Evolutionary conservation across 305 asterid genomes (phyloP), one percentile per base, ranked within the genome.

Genomic region (Lippia alba): DNA sequence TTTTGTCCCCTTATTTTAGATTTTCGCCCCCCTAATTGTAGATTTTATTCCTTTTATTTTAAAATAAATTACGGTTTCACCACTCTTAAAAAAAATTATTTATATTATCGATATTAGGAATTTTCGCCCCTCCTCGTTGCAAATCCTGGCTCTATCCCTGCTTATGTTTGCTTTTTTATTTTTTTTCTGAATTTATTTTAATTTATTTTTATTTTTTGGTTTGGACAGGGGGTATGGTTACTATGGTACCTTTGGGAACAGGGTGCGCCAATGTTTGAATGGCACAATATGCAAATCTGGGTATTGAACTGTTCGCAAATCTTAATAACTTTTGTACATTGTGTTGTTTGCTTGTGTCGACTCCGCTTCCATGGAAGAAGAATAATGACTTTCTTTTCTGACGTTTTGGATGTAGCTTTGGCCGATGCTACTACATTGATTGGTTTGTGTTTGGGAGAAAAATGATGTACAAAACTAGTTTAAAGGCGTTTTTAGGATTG

Each of bases 241-340:
- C 69, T 14, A 14, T 67, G 70, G 78, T 76, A 71, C 82, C 69
- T 73, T 71, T 76, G 30, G 1, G 30, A 24, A 24, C 30, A 24
- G 30, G 30, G 30, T 24, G 72, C 61, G 59, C 60, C 64, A 69
- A 72, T 64, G 72, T 78, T 78, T 70, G 74, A 83, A 75, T 39
- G 69, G 68, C 66, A 64, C 76, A 57, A 51, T 74, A 57, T 73
- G 83, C 78, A 68, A 73, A 76, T 80, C 45, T 82, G 87, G 84
- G 34, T 77, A 78, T 61, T 75, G 44, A 66, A 69, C 79, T 57
- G 71, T 65, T 77, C 82, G 80, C 74, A 81, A 61, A 50, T 76
- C 76, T 69, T 70, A 54, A n/a, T 76, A 71, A 69, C 73, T 67
- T 67, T 77, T 72, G 74, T 72, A 64, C 83, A 70, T 56, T 64